These are phyloP conservation scores for Tirmania nivea DNA, from an alignment of 495 filamentous ascomycete species.

Conservation along the genomic window DNA sequence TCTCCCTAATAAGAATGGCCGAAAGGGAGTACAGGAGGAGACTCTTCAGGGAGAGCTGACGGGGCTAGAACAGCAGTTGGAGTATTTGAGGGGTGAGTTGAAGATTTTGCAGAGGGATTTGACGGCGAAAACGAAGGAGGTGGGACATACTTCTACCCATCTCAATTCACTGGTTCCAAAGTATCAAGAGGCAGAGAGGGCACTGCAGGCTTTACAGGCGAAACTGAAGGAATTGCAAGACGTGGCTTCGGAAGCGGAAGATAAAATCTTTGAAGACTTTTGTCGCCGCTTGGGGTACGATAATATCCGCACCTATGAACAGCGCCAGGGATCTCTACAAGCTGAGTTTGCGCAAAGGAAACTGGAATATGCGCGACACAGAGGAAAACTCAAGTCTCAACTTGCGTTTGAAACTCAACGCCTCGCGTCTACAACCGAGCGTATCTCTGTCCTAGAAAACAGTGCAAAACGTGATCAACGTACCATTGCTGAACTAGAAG, in stretches of 20 bases:
- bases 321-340: constrained; percentile 73
- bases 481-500: constrained; percentile 45
- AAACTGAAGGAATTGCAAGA: constrained; percentile 46
- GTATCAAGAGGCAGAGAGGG: constrained; percentile 44
- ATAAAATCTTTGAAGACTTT: constrained; percentile 71
- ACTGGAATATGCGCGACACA: constrained; percentile 66
- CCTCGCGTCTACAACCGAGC: constrained; percentile 41
- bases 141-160: constrained; percentile 46
- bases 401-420: constrained; percentile 56
- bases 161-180: constrained; percentile 56
- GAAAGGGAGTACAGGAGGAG: constrained; percentile 55
- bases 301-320: constrained; percentile 80
- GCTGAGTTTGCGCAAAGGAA: constrained; percentile 74
- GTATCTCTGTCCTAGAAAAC: constrained; percentile 44
- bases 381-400: constrained; percentile 54
- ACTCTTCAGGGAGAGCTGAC: constrained; percentile 55
- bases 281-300: constrained; percentile 70
- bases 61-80: constrained; percentile 58
- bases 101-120: constrained; percentile 53
- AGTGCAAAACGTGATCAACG: constrained; percentile 40
- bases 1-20: constrained; percentile 46
- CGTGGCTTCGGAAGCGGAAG: constrained; percentile 68
- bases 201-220: constrained; percentile 41
- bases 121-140: constrained; percentile 62
- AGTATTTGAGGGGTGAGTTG: constrained; percentile 50